Evolutionary conservation across 768 basidiomycete genomes (phyloP).

Genomic region (Termitomyces sp.): DNA sequence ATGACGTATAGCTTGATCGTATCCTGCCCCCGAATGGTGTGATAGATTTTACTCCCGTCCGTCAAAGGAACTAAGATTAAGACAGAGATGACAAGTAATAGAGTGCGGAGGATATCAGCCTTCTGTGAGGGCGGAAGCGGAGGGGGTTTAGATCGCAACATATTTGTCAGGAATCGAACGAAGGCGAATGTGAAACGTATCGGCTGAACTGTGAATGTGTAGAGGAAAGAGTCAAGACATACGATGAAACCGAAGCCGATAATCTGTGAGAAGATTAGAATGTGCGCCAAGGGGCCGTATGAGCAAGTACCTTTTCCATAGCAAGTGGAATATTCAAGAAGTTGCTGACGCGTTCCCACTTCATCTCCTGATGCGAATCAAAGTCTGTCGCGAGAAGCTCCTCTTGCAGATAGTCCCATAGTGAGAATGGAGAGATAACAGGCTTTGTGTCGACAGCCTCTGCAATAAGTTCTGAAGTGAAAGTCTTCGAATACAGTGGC

Average conservation of each 20-base stretch:
- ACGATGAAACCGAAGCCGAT: constrained; percentile 89
- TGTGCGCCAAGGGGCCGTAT: background rate
- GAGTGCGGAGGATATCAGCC: constrained; percentile 82
- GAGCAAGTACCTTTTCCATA: constrained; percentile 78
- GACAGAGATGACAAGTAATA: constrained; percentile 74
- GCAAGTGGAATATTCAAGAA: constrained; percentile 91
- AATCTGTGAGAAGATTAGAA: constrained; percentile 45
- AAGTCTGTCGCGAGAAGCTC: constrained; percentile 91
- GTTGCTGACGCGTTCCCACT: constrained; percentile 96
- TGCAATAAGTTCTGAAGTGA: constrained; percentile 17
- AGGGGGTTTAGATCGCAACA: constrained; percentile 45
- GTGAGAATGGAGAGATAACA: constrained; percentile 55
- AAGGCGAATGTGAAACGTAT: constrained; percentile 76
- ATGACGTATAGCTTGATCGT: constrained; percentile 99
- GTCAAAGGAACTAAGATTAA: constrained; percentile 76
- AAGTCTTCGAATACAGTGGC: constrained; percentile 25
- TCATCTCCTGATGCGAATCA: constrained; percentile 89
- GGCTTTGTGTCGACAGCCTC: constrained; percentile 15
- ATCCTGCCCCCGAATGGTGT: constrained; percentile 95
- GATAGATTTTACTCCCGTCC: constrained; percentile 97
- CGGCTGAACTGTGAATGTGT: constrained; percentile 96
- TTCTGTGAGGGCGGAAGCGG: constrained; percentile 85
- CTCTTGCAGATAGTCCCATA: constrained; percentile 91
- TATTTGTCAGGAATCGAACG: constrained; percentile 48
- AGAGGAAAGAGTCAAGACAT: constrained; percentile 95